Conservation (phyloP, 495 filamentous ascomycete species). For the Xylaria longipes region DNA sequence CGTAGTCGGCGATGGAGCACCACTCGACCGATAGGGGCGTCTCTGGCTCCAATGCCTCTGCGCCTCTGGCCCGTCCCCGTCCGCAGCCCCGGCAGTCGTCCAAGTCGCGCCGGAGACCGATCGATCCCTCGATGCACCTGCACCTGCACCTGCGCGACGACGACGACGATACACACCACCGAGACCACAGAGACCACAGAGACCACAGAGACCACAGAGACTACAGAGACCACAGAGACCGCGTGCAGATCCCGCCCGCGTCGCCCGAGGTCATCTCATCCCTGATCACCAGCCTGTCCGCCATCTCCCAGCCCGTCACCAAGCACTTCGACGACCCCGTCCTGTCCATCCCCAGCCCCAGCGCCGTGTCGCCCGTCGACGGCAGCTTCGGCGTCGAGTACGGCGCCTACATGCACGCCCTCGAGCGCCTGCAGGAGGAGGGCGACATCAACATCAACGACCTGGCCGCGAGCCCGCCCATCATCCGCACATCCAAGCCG, state of each 20-base stretch:
- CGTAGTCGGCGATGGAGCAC: background rate
- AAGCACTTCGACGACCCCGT: slow-evolving; percentile 72
- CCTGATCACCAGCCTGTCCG: slow-evolving; percentile 88
- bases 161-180: slow-evolving; percentile 13
- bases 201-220: slow-evolving; percentile 17
- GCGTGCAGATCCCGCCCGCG: slow-evolving; percentile 63
- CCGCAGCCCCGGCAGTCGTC: slow-evolving; percentile 42
- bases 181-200: slow-evolving; percentile 18
- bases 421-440: slow-evolving; percentile 63
- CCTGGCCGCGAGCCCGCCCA: slow-evolving; percentile 76
- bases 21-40: slow-evolving; percentile 13
- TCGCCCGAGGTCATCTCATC: slow-evolving; percentile 94
- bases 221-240: slow-evolving; percentile 31
- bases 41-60: slow-evolving; percentile 2
- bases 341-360: slow-evolving; percentile 54
- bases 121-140: slow-evolving; percentile 45
- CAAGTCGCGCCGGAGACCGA: slow-evolving; percentile 46
- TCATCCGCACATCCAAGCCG: slow-evolving; percentile 84
- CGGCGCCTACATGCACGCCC: slow-evolving; percentile 59
- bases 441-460: slow-evolving; percentile 58
- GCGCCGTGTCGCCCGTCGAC: slow-evolving; percentile 39
- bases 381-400: slow-evolving; percentile 77
- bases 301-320: slow-evolving; percentile 78
- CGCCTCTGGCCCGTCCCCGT: slow-evolving; percentile 40
- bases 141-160: slow-evolving; percentile 32